A percentile compares a stretch with the other conserved stretches of the same genome.
phyloP scores from a whole-genome alignment of 176 grass and related monocot species.

The Bonia amplexicaulis region DNA sequence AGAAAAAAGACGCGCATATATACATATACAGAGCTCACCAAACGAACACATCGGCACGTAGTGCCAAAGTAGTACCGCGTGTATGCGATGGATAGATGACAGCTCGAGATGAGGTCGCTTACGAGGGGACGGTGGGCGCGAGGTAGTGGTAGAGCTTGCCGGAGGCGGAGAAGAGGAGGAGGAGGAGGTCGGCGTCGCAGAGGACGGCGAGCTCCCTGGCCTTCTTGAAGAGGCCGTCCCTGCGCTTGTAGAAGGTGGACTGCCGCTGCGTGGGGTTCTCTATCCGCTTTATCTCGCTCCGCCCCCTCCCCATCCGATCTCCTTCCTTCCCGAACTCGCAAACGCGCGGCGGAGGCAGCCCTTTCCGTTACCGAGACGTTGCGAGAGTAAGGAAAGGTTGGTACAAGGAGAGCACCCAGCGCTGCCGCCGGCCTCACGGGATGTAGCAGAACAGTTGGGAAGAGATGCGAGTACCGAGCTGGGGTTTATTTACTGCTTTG shows the following conservation, averaged over 20 bases:
- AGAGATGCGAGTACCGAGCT: not conserved
- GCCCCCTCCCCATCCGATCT: constrained; percentile 65
- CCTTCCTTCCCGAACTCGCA: constrained; percentile 18
- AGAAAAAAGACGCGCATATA: not conserved
- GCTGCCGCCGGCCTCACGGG: not conserved
- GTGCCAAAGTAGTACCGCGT: too few relatives aligned
- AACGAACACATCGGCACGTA: not conserved
- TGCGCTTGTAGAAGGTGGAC: constrained; percentile 99
- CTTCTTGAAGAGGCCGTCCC: constrained; percentile 98
- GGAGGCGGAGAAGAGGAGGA: constrained; percentile 95
- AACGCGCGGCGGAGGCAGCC: constrained; percentile 1
- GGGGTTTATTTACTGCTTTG: not conserved
- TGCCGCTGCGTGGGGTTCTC: constrained; percentile 92
- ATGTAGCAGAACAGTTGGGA: constrained; percentile 19
- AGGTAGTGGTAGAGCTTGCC: constrained; percentile 97
- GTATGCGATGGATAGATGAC: not conserved
- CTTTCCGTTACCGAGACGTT: not conserved
- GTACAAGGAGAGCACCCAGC: not conserved
- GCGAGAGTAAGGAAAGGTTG: constrained; percentile 60
- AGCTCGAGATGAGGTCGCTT: not conserved
- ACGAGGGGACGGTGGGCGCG: constrained; percentile 76
- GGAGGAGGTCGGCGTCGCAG: constrained; percentile 97
- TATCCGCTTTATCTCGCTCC: constrained; percentile 98
- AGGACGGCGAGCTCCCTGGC: constrained; percentile 88
- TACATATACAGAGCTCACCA: not conserved